These are phyloP conservation scores for Syncephalastrum monosporum DNA, from an alignment of 371 early-diverging fungal species.

Conservation along the genomic window DNA sequence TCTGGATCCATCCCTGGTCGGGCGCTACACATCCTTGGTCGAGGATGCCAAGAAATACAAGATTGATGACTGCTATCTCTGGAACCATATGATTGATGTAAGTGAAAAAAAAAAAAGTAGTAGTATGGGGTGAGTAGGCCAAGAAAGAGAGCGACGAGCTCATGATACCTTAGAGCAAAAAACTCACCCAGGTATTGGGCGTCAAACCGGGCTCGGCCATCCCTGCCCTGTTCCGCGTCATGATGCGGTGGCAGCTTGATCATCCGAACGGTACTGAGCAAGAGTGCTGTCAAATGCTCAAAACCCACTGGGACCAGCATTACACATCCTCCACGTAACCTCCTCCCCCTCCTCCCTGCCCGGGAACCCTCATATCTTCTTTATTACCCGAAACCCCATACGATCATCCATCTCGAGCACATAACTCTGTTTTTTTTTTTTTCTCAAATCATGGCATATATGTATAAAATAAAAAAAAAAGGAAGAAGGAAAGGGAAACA, in stretches of 20 bases:
- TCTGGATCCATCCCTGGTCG: neutral
- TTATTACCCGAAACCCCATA: too few species aligned
- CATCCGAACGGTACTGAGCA: constrained; percentile 60
- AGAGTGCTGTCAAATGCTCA: constrained; percentile 52
- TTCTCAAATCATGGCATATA: too few species aligned
- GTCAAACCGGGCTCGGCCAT: constrained; percentile 69
- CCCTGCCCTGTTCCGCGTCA: constrained; percentile 43
- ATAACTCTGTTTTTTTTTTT: too few species aligned
- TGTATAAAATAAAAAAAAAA: too few species aligned
- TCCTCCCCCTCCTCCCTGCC: too few species aligned
- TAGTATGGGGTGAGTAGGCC: neutral
- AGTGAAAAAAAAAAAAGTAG: constrained; percentile 7
- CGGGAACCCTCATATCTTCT: too few species aligned
- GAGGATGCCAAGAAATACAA: constrained; percentile 33
- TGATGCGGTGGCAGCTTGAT: constrained; percentile 79
- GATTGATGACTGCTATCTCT: constrained; percentile 54
- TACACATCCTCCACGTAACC: too few species aligned
- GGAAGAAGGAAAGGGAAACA: too few species aligned
- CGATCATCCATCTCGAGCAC: too few species aligned
- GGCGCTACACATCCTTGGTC: constrained; percentile 24
- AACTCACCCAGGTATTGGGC: constrained; percentile 52
- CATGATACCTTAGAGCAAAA: constrained; percentile 52
- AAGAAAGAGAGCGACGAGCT: neutral
- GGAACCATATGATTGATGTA: constrained; percentile 68
- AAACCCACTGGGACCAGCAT: constrained; percentile 26